Conservation (phyloP, 2,329 filamentous ascomycete species). For the Trichoderma sp. region DNA sequence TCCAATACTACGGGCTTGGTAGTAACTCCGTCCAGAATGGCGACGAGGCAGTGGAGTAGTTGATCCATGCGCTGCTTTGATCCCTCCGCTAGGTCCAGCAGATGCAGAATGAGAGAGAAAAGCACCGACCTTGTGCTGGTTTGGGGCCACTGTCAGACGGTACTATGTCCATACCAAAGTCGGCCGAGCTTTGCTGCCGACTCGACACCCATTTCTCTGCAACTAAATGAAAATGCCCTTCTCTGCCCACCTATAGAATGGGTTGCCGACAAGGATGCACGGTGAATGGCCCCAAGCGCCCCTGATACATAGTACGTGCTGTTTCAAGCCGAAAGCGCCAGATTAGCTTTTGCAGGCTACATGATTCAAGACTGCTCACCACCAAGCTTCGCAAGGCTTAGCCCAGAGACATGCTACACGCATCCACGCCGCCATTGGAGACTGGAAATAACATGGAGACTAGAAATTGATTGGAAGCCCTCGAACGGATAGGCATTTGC, state of each 20-base stretch:
- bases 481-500: not conserved
- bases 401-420: not conserved
- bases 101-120: not conserved
- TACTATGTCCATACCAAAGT: not conserved
- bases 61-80: not conserved
- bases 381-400: slow-evolving; percentile 18
- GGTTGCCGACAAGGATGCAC: not conserved
- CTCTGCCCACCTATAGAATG: not conserved
- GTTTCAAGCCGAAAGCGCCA: slow-evolving; percentile 15
- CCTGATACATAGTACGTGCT: slow-evolving; percentile 10
- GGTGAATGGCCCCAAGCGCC: not conserved
- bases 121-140: not conserved
- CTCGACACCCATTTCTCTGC: not conserved
- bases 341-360: slow-evolving; percentile 15
- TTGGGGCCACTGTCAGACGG: not conserved
- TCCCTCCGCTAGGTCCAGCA: not conserved
- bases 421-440: not conserved
- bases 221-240: not conserved
- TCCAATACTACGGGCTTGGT: not conserved
- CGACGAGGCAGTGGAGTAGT: not conserved
- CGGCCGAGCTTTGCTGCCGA: not conserved
- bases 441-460: slow-evolving; percentile 8
- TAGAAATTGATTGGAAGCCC: not conserved
- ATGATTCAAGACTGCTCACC: slow-evolving; percentile 7
- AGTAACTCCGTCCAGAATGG: not conserved